These are phyloP conservation scores for Pseudozyma thailandica DNA, from an alignment of 1,284 basidiomycete genomes.

Conservation along the genomic window DNA sequence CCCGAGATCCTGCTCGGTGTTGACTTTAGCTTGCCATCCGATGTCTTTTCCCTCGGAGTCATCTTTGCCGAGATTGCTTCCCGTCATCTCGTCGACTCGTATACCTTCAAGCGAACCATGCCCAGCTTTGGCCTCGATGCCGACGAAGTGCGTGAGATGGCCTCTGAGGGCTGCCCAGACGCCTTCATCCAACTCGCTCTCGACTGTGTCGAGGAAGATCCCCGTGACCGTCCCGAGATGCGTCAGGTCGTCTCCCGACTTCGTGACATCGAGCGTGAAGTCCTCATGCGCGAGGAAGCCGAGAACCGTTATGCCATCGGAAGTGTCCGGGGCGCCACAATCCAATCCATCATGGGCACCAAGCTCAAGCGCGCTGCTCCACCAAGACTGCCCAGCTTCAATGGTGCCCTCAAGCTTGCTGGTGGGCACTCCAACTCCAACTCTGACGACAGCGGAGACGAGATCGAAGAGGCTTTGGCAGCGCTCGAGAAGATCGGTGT, in stretches of 20 bases:
- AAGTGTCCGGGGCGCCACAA: constrained; percentile 70
- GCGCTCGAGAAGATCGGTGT: constrained; percentile 59
- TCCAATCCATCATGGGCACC: constrained; percentile 55
- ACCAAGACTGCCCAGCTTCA: constrained; percentile 86
- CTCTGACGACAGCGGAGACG: constrained; percentile 56
- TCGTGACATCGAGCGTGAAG: constrained; percentile 81
- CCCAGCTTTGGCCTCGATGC: constrained; percentile 78
- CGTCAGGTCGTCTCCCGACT: constrained; percentile 80
- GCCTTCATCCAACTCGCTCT: constrained; percentile 81
- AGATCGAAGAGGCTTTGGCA: constrained; percentile 61
- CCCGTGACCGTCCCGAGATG: constrained; percentile 79
- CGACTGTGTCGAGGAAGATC: constrained; percentile 80
- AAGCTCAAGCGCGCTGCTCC: constrained; percentile 68
- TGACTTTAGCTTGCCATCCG: constrained; percentile 90
- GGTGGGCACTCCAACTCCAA: constrained; percentile 61
- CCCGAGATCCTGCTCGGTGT: constrained; percentile 92
- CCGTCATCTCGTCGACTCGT: constrained; percentile 81
- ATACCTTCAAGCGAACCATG: constrained; percentile 53
- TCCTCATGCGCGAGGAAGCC: constrained; percentile 49
- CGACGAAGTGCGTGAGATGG: constrained; percentile 78
- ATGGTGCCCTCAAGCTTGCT: constrained; percentile 76
- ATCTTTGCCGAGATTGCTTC: constrained; percentile 92
- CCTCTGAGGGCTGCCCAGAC: constrained; percentile 80
- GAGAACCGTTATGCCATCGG: constrained; percentile 74
- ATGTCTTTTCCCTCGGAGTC: constrained; percentile 92